phyloP scores from a whole-genome alignment of 2,329 filamentous ascomycete genomes.

The Epichloe baconii region DNA sequence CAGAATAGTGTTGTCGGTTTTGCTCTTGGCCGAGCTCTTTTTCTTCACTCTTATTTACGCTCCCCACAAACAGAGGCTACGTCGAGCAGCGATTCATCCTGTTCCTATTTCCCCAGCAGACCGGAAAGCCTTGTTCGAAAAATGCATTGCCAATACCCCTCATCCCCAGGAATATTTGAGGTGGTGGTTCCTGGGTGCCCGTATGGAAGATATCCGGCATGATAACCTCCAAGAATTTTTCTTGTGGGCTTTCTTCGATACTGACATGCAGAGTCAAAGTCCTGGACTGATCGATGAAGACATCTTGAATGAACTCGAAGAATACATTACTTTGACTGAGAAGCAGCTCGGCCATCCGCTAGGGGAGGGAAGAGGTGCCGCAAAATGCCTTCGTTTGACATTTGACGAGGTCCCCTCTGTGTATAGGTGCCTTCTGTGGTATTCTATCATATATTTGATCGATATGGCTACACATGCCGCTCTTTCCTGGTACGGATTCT shows the following conservation, averaged over 20 bases:
- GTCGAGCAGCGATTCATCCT: constrained; percentile 26
- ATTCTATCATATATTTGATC: constrained; percentile 40
- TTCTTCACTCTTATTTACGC: constrained; percentile 31
- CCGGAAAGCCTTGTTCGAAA: constrained; percentile 41
- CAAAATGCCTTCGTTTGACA: constrained; percentile 47
- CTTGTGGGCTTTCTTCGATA: constrained; percentile 54
- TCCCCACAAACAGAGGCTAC: constrained; percentile 28
- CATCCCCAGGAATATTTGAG: constrained; percentile 43
- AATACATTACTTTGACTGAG: constrained; percentile 40
- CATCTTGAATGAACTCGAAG: constrained; percentile 28
- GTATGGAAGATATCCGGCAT: constrained; percentile 41
- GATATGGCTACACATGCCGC: constrained; percentile 36
- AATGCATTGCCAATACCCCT: constrained; percentile 40
- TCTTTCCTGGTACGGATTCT: constrained; percentile 36
- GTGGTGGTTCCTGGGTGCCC: constrained; percentile 54
- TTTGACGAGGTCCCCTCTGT: constrained; percentile 48
- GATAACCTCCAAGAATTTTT: constrained; percentile 58
- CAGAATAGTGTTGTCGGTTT: constrained; percentile 13
- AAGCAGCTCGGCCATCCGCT: constrained; percentile 36
- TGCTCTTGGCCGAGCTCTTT: constrained; percentile 25
- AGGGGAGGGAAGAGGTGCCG: constrained; percentile 39
- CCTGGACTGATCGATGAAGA: constrained; percentile 15
- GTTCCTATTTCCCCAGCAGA: constrained; percentile 28
- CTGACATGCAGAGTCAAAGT: constrained; percentile 16
- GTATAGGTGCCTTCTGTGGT: constrained; percentile 53